Percentiles rank a stretch among this genome's conserved stretches.
phyloP scores from a whole-genome alignment of 768 basidiomycete species.

The Neoboletus magnificus region DNA sequence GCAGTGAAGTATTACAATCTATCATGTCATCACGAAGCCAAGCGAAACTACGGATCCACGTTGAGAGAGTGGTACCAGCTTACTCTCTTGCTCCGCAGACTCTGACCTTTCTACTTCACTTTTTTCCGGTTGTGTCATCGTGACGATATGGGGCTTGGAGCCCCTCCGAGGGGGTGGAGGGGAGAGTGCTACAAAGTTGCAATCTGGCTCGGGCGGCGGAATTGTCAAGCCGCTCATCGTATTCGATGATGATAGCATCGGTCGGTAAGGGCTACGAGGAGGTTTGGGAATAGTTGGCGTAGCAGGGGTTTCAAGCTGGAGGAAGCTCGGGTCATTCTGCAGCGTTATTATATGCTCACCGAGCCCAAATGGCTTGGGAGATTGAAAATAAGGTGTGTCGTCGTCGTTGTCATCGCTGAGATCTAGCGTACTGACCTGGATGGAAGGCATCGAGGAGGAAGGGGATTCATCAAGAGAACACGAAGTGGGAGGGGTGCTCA shows the following conservation, averaged over 20 bases:
- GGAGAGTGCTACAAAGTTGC: constrained; percentile 49
- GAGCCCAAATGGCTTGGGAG: constrained; percentile 32
- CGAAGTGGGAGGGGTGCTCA: constrained; percentile 53
- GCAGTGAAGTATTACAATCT: constrained; percentile 6
- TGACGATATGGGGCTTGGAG: constrained; percentile 44
- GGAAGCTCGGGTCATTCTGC: constrained; percentile 58
- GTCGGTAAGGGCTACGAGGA: constrained; percentile 23
- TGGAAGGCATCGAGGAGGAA: constrained; percentile 22
- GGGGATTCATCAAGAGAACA: constrained; percentile 25
- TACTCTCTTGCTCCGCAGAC: constrained; percentile 6
- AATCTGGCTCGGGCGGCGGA: constrained; percentile 27
- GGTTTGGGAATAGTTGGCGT: constrained; percentile 28
- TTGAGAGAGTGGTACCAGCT: constrained; percentile 39
- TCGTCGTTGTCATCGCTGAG: constrained; percentile 23
- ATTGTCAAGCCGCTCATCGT: not conserved
- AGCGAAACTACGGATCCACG: constrained; percentile 55
- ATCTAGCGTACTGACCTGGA: constrained; percentile 27
- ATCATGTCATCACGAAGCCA: constrained; percentile 45
- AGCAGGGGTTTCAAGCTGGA: constrained; percentile 50
- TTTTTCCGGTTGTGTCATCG: constrained; percentile 10
- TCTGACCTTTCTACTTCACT: constrained; percentile 8
- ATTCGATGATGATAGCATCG: constrained; percentile 19
- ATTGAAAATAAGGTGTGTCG: constrained; percentile 21
- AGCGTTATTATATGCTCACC: constrained; percentile 58
- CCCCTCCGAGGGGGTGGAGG: constrained; percentile 67